Evolutionary conservation across 345 rosid species (phyloP).

Genomic region (Eucalyptus regnans): DNA sequence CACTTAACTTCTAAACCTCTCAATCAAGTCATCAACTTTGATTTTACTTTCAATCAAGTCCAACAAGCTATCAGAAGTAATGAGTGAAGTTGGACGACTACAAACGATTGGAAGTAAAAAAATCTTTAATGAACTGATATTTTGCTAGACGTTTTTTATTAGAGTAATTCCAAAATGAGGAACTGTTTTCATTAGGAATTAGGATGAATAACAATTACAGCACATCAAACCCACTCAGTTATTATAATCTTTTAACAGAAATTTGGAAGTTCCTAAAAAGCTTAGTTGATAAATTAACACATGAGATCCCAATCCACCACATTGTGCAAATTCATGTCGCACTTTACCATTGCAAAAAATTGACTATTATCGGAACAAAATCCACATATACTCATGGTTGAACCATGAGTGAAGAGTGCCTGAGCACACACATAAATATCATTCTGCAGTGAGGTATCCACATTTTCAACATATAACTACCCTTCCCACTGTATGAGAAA

Average conservation of each 20-base stretch:
- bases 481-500: background rate
- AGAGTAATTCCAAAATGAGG: background rate
- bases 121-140: background rate
- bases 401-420: background rate
- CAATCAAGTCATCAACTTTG: background rate
- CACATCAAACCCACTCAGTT: background rate
- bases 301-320: background rate
- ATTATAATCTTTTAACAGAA: background rate
- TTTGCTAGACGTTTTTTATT: background rate
- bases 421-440: background rate
- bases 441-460: background rate
- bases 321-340: background rate
- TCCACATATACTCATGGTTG: background rate
- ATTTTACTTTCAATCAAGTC: background rate
- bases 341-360: background rate
- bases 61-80: background rate
- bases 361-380: background rate
- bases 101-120: background rate
- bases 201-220: background rate
- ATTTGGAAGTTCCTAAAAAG: background rate
- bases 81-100: background rate
- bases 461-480: background rate
- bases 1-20: background rate
- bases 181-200: background rate
- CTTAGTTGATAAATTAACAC: background rate